A percentile compares a stretch with the other conserved stretches of the same genome.
Evolutionary conservation across 2,329 filamentous ascomycete species (phyloP).

Genomic region (Epichloe scottii): DNA sequence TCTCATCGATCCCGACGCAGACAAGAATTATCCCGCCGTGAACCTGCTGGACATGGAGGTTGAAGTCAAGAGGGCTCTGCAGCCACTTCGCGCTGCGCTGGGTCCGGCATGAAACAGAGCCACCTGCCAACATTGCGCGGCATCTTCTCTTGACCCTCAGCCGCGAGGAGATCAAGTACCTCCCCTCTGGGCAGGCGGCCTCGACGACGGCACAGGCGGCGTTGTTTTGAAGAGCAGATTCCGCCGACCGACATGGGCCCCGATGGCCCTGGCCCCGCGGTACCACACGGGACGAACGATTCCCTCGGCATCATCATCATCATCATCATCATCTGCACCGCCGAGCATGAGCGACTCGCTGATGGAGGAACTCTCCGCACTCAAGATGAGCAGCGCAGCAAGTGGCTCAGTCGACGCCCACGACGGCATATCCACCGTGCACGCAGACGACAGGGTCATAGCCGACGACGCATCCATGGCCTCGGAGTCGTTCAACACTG

Average conservation of each 20-base stretch:
- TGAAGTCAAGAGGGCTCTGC: slow-evolving; percentile 11
- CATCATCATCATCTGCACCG: slow-evolving; percentile 18
- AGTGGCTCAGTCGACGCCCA: slow-evolving; percentile 26
- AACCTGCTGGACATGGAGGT: slow-evolving; percentile 12
- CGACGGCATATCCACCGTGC: slow-evolving; percentile 27
- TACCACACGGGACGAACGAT: slow-evolving; percentile 33
- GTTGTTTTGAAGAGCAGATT: slow-evolving; percentile 31
- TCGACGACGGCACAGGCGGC: slow-evolving; percentile 37
- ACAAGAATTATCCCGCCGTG: slow-evolving; percentile 1
- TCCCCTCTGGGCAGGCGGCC: slow-evolving; percentile 54
- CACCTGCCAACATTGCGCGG: slow-evolving; percentile 23
- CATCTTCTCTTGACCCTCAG: slow-evolving; percentile 40
- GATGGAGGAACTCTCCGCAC: slow-evolving; percentile 20
- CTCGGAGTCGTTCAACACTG: slow-evolving; percentile 24
- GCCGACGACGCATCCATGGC: slow-evolving; percentile 20
- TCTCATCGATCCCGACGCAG: background rate
- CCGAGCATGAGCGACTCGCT: slow-evolving; percentile 24
- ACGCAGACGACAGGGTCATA: slow-evolving; percentile 19
- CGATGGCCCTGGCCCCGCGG: slow-evolving; percentile 31
- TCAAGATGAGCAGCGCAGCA: slow-evolving; percentile 21
- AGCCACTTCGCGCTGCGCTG: slow-evolving; percentile 14
- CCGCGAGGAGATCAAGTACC: slow-evolving; percentile 45
- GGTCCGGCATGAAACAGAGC: slow-evolving; percentile 18
- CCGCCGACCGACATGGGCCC: slow-evolving; percentile 32
- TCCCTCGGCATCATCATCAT: slow-evolving; percentile 8